Conservation (phyloP, 139 green algal species). For the Chlorella ohadii region DNA sequence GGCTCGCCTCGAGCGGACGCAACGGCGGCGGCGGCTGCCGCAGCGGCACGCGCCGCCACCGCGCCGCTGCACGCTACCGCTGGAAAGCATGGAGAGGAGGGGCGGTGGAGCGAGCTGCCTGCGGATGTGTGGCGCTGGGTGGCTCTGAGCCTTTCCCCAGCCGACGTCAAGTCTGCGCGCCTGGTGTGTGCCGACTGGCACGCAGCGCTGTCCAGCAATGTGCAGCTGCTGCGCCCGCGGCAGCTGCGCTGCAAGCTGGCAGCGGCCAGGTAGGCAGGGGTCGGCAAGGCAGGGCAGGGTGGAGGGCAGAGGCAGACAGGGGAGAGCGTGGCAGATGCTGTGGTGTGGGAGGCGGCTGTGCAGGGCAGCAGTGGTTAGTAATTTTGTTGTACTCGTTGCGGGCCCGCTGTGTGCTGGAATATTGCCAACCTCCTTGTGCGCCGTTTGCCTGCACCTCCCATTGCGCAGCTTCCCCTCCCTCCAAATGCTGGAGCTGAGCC, state of each 20-base stretch:
- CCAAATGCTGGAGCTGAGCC: conserved; percentile 37
- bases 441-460: too few species aligned
- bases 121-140: conserved; percentile 37
- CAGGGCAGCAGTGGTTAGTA: too few species aligned
- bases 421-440: too few species aligned
- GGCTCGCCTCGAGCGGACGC: neutral
- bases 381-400: too few species aligned
- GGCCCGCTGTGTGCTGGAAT: too few species aligned
- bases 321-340: too few species aligned
- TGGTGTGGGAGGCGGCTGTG: too few species aligned
- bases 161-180: conserved; percentile 32
- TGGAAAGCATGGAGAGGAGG: neutral
- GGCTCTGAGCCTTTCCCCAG: neutral
- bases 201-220: neutral
- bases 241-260: neutral
- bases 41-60: neutral
- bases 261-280: conserved; percentile 2
- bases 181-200: conserved; percentile 47
- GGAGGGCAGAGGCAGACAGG: too few species aligned
- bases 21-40: neutral
- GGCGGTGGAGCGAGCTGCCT: conserved; percentile 29
- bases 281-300: too few species aligned
- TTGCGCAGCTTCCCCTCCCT: conserved; percentile 37
- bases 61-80: neutral
- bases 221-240: conserved; percentile 25